Conservation (phyloP, 2,329 filamentous ascomycete species). For the Lasiodiplodia sp. region DNA sequence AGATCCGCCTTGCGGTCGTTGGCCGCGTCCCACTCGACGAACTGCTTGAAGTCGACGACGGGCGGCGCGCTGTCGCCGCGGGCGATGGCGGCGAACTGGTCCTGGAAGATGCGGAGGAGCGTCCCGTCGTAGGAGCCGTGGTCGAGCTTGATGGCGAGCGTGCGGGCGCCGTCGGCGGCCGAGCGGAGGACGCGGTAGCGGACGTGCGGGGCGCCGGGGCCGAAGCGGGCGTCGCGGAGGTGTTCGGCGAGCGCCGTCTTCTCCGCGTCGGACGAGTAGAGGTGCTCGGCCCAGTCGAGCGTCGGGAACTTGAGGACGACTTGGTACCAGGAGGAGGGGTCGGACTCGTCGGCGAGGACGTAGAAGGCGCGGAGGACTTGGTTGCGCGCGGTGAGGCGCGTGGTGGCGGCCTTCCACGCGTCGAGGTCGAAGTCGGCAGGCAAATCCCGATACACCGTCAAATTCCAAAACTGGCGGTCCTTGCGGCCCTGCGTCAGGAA, state of each 20-base stretch:
- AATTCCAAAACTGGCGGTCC: slow-evolving; percentile 31
- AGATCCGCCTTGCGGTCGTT: slow-evolving; percentile 32
- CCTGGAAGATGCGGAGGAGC: slow-evolving; percentile 47
- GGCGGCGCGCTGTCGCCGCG: slow-evolving; percentile 31
- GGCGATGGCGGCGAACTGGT: slow-evolving; percentile 38
- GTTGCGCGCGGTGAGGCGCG: background rate
- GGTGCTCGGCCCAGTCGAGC: background rate
- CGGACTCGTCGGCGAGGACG: background rate
- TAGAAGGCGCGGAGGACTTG: background rate
- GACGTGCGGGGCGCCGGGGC: slow-evolving; percentile 44
- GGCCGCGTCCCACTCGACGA: slow-evolving; percentile 33
- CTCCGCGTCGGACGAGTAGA: background rate
- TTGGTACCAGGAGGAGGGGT: background rate
- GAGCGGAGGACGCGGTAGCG: slow-evolving; percentile 43
- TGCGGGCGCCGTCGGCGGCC: slow-evolving; percentile 28
- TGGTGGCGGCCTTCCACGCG: background rate
- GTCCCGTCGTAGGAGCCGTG: slow-evolving; percentile 48
- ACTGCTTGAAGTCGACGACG: slow-evolving; percentile 38
- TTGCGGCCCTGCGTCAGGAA: slow-evolving; percentile 32
- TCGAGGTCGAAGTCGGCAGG: slow-evolving; percentile 28
- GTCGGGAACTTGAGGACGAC: background rate
- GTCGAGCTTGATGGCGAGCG: slow-evolving; percentile 44
- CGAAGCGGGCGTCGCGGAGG: slow-evolving; percentile 39
- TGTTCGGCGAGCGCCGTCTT: slow-evolving; percentile 33
- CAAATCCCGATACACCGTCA: slow-evolving; percentile 22